Base-by-base conservation (phyloP, 495 filamentous ascomycete genomes). In the Rostrohypoxylon terebratum region DNA sequence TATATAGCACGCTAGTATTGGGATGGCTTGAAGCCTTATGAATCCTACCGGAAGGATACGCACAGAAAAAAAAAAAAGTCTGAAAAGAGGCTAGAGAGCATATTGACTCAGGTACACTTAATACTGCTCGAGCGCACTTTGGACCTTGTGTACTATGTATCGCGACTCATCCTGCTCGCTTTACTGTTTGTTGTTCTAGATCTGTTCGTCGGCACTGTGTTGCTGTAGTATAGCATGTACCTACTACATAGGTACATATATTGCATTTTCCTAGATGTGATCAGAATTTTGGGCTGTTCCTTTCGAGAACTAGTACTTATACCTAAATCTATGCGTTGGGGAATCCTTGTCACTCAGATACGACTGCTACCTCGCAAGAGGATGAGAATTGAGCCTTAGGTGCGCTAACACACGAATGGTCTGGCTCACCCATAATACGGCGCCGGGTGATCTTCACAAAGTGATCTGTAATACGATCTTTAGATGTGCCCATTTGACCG, bases 381-480 rank as follows among this genome's bases (percentile, higher is more conserved):
- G 44, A 13, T 18, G 40, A 20, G 31, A 21, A 31, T 31, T 50
- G 53, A 44, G 63, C 25, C 48, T 13, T 34, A 48, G 36, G 61
- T 33, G 14, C 42, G 42, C 59, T 63, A 53, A 48, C 5, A 68
- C 42, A 45, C 33, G n/a, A 25, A 53, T 50, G 58, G 57, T 59
- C 63, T 53, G 63, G 63, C 31, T 25, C 51, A 55, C 28, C 58
- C 36, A 50, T 54, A 48, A 42, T 16, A 59, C 55, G 54, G 57
- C 58, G 66, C 60, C 45, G 61, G 62, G 21, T 47, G 66, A 66
- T 69, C 66, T 73, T 10, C 14, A 62, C 14, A 62, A 63, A 63
- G 42, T 38, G 71, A 73, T 73, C 71, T 69, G 33, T 66, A 62
- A 51, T 69, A 66, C 48, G 65, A 69, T 60, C 64, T 73, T 11